Evolutionary conservation across 257 asterid genomes (phyloP).

Genomic region (Marsdenia floribunda): DNA sequence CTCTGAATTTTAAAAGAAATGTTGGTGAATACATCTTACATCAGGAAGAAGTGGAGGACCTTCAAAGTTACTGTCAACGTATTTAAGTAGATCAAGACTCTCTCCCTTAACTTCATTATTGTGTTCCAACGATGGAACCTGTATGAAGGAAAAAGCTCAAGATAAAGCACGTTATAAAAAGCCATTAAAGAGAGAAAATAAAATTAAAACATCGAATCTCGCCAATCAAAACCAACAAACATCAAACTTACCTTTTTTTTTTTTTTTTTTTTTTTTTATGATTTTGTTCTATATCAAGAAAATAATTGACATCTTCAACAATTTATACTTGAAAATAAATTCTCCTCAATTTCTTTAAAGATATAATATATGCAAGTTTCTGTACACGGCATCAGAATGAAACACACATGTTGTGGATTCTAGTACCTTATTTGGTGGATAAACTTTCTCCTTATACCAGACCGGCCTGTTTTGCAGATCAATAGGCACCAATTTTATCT

Average conservation of each 20-base stretch:
- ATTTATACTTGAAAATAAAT: not conserved
- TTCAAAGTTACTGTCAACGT: constrained; percentile 60
- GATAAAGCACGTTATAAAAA: not conserved
- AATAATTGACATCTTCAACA: not conserved
- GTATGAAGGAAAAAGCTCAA: not conserved
- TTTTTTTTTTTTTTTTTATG: too few relatives aligned
- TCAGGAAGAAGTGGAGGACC: constrained; percentile 80
- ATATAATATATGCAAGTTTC: not conserved
- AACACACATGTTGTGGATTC: not conserved
- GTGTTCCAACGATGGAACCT: constrained; percentile 89
- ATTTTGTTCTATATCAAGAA: not conserved
- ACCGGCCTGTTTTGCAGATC: constrained; percentile 73
- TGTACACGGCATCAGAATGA: not conserved
- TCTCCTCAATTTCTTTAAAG: not conserved
- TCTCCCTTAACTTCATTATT: constrained; percentile 77
- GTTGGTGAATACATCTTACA: constrained; percentile 36
- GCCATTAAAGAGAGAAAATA: not conserved
- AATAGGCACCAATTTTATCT: constrained; percentile 65
- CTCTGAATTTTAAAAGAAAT: constrained; percentile 3
- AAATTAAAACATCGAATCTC: not conserved
- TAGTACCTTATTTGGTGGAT: constrained; percentile 71
- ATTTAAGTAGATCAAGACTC: constrained; percentile 80
- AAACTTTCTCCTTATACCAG: constrained; percentile 91
- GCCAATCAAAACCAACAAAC: not conserved
- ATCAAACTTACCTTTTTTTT: not conserved